Evolutionary conservation across 306 rosid genomes (phyloP), one percentile per base, ranked within the genome.

Genomic region (Lagenaria siceraria): DNA sequence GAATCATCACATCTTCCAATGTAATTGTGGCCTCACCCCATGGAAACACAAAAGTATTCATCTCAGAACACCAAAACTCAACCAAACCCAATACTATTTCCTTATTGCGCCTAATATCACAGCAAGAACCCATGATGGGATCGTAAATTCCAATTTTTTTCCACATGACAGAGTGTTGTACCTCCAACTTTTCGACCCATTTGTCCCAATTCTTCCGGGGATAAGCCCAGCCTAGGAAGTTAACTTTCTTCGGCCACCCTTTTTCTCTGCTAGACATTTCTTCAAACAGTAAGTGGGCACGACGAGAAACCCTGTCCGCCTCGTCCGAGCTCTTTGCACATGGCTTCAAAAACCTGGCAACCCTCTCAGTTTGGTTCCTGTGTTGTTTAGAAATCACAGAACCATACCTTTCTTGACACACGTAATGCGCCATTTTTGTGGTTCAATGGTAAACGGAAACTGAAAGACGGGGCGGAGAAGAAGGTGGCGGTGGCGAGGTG

Each of bases 11-110:
- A 54, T 91, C 93, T 54, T 91, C 93, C 25, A 87, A 58, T 0
- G 90, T 87, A 0, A 91, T 36, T 0, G 89, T 87, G 5, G 89
- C 83, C 78, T 91, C 92, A 3, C 89, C 97, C 84, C 89, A 89
- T 1, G 78, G 83, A 62, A 87, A 89, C n/a, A 87, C 25, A 63
- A 91, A 91, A 0, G 87, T 86, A 12, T 82, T 87, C 4, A 85
- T 85, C 59, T 83, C 46, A 0, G 85, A 24, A 40, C 70, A 77
- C 94, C 92, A 87, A 2, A 53, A 76, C 24, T 81, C 78, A 0
- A 80, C 86, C 22, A 89, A 80, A 14, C 42, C 84, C 10, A 82
- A 62, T 35, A 88, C 29, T 70, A 91, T 10, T 1, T 80, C 82
- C n/a, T 78, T 27, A 54, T 51, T 75, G 10, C 69, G 68, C 1